Percentiles rank a stretch among this genome's conserved stretches.
Conservation (phyloP, 352 stramenopile genomes). For the Globisporangium cystogenes region DNA sequence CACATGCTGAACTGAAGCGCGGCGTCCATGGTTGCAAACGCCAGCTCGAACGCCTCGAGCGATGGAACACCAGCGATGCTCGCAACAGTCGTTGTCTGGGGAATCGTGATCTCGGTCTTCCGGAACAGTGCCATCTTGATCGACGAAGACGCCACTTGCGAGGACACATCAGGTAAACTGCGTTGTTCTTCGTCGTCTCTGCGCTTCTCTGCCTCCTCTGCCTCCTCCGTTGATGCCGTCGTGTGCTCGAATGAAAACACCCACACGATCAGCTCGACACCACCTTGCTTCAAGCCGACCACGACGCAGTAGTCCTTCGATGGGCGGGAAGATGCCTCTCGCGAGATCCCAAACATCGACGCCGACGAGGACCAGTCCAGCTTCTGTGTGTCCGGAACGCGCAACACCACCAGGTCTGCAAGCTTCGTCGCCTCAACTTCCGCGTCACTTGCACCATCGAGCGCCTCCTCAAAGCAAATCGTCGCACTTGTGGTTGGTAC, state of each 20-base stretch:
- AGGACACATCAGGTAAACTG: not conserved
- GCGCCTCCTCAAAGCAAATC: conserved; percentile 14
- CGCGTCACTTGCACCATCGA: conserved; percentile 13
- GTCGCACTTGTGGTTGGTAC: conserved; percentile 1
- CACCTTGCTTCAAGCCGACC: conserved; percentile 33
- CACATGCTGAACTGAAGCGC: conserved; percentile 38
- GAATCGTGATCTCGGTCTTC: conserved; percentile 30
- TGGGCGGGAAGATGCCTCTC: conserved; percentile 14
- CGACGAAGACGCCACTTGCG: conserved; percentile 3
- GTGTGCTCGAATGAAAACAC: conserved; percentile 42
- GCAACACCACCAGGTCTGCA: conserved; percentile 24
- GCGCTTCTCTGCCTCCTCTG: not conserved
- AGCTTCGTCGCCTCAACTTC: conserved; percentile 11
- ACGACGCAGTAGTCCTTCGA: conserved; percentile 61
- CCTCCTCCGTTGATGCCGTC: not conserved
- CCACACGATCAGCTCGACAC: conserved; percentile 43
- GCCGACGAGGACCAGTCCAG: conserved; percentile 40
- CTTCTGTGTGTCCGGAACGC: conserved; percentile 45
- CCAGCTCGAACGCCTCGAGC: conserved; percentile 39
- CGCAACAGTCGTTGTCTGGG: conserved; percentile 19
- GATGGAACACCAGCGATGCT: conserved; percentile 37
- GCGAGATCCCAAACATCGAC: conserved; percentile 21
- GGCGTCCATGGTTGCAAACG: conserved; percentile 38
- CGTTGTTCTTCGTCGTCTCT: conserved; percentile 7
- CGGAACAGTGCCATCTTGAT: conserved; percentile 25